Evolutionary conservation across 805 yeast species (phyloP).

Genomic region (Kazachstania kunashirensis): DNA sequence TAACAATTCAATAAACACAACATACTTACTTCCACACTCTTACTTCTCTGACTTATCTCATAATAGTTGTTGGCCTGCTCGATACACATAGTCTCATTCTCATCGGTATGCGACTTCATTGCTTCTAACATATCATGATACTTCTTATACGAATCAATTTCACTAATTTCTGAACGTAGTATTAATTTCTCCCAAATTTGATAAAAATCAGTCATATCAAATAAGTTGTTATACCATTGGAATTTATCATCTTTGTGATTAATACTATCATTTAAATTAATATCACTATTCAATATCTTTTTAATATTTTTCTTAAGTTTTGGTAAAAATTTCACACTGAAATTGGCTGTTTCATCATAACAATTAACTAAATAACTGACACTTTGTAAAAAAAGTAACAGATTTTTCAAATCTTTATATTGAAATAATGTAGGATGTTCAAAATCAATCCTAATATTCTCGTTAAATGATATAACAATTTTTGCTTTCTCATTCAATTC

Average conservation of each 20-base stretch:
- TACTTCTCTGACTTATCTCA: neutral
- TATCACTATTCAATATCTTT: conserved; percentile 1
- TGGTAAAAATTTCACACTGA: conserved; percentile 24
- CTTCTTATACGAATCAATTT: neutral
- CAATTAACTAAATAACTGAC: conserved; percentile 27
- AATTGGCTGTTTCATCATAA: conserved; percentile 24
- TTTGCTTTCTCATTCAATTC: neutral
- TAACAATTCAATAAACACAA: conserved; percentile 19
- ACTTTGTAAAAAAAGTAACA: conserved; percentile 25
- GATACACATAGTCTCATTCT: neutral
- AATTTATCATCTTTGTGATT: conserved; percentile 7
- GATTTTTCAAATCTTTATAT: conserved; percentile 22
- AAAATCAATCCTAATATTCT: conserved; percentile 10
- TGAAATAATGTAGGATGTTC: conserved; percentile 13
- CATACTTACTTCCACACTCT: conserved; percentile 10
- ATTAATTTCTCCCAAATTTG: conserved; percentile 16
- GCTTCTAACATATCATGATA: neutral
- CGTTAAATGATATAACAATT: conserved; percentile 5
- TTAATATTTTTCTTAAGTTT: conserved; percentile 15
- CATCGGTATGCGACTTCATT: neutral
- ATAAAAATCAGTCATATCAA: conserved; percentile 18
- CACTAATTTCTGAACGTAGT: conserved; percentile 5
- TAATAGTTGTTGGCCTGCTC: conserved; percentile 1
- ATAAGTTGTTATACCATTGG: conserved; percentile 12
- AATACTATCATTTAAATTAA: conserved; percentile 5